Evolutionary conservation across 352 stramenopile species (phyloP), one percentile per base, ranked within the genome.

Genomic region (Globisporangium spinosum): DNA sequence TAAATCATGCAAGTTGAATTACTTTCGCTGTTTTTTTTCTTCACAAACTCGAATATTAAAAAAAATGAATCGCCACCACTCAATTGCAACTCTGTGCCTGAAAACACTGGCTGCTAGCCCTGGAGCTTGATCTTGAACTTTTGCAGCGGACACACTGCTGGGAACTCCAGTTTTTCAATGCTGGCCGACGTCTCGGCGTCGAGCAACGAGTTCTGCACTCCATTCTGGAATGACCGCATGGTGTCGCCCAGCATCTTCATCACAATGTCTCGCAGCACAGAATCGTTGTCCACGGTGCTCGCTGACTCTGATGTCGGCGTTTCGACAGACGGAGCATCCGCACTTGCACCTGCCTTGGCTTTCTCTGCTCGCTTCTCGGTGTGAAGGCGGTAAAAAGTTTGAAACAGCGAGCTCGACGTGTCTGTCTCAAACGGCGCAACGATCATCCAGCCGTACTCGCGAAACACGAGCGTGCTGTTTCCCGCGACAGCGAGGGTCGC

Each of bases 361-460:
- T 53, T 34, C 25, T 34, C 3, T 32, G 2, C 20, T 13, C 58
- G 58, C 58, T 64, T 64, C 58, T 64, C 58, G 22, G 34, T 64
- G 58, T 64, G 49, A 22, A 67, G 62, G 32, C 51, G 62, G 51
- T 67, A 67, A 12, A 67, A 67, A 22, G 35, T 57, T 23, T 67
- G 62, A 22, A 67, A 54, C 8, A 67, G 29, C 32, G 47, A 60
- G 13, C 40, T 58, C 12, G 29, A 20, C 1, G 22, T 29, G 12
- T 67, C 34, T 9, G 62, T 32, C 32, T 29, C n/a, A 9, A 40
- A 43, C 34, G 62, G 62, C 9, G 62, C 32, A 6, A 67, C 32
- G 34, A 67, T 67, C 49, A 67, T 67, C 62, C 62, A 67, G 20
- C 62, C 62, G 32, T 67, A 56, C 34, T 67, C 62, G 49, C 62